A percentile compares a stretch with the other conserved stretches of the same genome.
phyloP scores from a whole-genome alignment of 768 basidiomycete genomes.

The Boletus subparvulus region DNA sequence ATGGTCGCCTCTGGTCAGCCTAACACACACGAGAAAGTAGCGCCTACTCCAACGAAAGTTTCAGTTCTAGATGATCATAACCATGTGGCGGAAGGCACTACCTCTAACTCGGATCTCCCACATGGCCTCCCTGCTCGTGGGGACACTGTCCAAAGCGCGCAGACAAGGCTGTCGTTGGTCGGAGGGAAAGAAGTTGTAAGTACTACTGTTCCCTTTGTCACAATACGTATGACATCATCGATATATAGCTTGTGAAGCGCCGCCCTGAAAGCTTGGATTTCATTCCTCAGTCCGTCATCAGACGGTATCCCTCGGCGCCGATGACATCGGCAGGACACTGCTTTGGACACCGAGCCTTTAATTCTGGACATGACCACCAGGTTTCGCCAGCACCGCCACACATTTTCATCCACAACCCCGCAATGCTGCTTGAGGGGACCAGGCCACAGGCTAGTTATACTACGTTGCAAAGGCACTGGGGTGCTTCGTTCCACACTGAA shows the following conservation, averaged over 20 bases:
- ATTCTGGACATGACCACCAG: neutral
- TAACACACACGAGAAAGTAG: neutral
- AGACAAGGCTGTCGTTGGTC: neutral
- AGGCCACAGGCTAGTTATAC: conserved; percentile 2
- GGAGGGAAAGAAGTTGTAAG: conserved; percentile 12
- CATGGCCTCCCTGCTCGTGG: neutral
- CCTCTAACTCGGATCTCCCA: neutral
- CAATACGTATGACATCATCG: neutral
- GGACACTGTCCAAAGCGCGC: neutral
- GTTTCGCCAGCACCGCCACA: neutral
- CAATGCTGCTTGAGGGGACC: neutral
- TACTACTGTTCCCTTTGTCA: neutral
- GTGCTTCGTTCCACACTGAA: conserved; percentile 1
- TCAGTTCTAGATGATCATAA: neutral
- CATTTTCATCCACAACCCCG: neutral
- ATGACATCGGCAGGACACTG: neutral
- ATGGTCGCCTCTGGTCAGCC: conserved; percentile 5
- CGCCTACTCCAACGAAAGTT: neutral
- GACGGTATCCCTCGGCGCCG: conserved; percentile 19
- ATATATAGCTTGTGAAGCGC: conserved; percentile 2
- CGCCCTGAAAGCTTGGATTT: conserved; percentile 26
- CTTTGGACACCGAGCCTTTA: neutral
- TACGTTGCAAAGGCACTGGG: neutral
- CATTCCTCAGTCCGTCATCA: conserved; percentile 27
- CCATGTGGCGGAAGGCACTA: neutral